Conservation (phyloP, 2,329 filamentous ascomycete species). For the Penicillium expansum region DNA sequence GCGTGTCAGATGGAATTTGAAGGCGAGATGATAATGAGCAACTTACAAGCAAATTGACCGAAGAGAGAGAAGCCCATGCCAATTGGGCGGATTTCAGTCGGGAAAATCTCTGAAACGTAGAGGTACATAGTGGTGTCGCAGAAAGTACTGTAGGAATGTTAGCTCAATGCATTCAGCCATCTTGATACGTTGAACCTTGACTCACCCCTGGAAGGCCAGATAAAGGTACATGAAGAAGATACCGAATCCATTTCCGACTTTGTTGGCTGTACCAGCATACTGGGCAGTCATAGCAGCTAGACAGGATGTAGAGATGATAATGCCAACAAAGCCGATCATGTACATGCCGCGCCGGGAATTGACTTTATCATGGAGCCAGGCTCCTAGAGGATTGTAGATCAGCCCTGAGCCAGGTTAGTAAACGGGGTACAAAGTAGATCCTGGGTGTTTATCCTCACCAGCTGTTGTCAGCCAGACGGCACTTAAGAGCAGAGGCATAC, state of each 20-base stretch:
- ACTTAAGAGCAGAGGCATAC: conserved; percentile 45
- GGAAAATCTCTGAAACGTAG: conserved; percentile 49
- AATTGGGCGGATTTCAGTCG: conserved; percentile 51
- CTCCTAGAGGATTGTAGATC: conserved; percentile 38
- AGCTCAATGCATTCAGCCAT: neutral
- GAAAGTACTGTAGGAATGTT: conserved; percentile 36
- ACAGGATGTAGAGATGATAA: conserved; percentile 42
- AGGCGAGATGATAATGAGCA: neutral
- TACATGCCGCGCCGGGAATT: conserved; percentile 44
- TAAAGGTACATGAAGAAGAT: conserved; percentile 47
- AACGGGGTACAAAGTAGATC: neutral
- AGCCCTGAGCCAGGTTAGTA: conserved; percentile 35
- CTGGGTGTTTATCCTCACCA: conserved; percentile 26
- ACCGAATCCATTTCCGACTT: conserved; percentile 42
- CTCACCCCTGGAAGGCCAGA: conserved; percentile 50
- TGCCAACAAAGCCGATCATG: conserved; percentile 43
- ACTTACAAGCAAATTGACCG: conserved; percentile 47
- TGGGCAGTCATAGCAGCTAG: conserved; percentile 40
- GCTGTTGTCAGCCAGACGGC: conserved; percentile 49
- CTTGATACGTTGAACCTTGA: neutral
- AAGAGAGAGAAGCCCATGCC: conserved; percentile 54
- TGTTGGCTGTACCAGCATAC: conserved; percentile 41
- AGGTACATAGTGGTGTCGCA: conserved; percentile 50
- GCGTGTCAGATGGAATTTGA: neutral
- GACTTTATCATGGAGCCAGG: conserved; percentile 38